phyloP scores from a whole-genome alignment of 2,329 filamentous ascomycete genomes.

The Ophiostoma montium region DNA sequence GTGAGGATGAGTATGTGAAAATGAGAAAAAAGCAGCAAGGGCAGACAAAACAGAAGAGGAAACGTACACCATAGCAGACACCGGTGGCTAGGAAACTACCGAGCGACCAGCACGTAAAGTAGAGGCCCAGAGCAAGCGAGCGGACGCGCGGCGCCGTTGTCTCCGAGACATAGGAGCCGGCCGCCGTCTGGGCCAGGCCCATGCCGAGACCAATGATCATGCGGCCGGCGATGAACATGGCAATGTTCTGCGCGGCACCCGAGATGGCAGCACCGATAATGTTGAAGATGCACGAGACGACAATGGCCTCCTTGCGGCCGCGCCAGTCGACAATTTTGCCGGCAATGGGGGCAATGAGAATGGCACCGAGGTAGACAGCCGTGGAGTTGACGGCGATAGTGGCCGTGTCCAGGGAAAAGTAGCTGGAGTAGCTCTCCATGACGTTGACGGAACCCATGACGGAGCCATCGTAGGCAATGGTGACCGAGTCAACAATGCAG shows the following conservation, averaged over 20 bases:
- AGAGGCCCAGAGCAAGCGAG: slow-evolving; percentile 11
- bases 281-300: slow-evolving; percentile 13
- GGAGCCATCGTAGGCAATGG: slow-evolving; percentile 20
- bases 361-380: slow-evolving; percentile 17
- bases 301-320: slow-evolving; percentile 15
- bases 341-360: slow-evolving; percentile 12
- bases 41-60: background rate
- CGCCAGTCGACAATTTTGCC: slow-evolving; percentile 15
- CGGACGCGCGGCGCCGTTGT: slow-evolving; percentile 10
- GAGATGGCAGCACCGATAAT: slow-evolving; percentile 15
- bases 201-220: slow-evolving; percentile 16
- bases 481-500: slow-evolving; percentile 10
- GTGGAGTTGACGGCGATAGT: slow-evolving; percentile 21
- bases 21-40: background rate
- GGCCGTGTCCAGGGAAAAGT: slow-evolving; percentile 21
- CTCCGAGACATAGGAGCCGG: slow-evolving; percentile 12
- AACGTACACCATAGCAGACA: slow-evolving; percentile 15
- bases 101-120: slow-evolving; percentile 12
- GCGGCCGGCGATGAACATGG: slow-evolving; percentile 17
- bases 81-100: slow-evolving; percentile 14
- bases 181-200: slow-evolving; percentile 12
- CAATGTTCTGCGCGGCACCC: slow-evolving; percentile 15
- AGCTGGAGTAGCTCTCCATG: slow-evolving; percentile 20
- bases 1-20: background rate
- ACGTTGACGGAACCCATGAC: slow-evolving; percentile 23